phyloP scores from a whole-genome alignment of 352 stramenopile species.

The Peronospora farinosa region DNA sequence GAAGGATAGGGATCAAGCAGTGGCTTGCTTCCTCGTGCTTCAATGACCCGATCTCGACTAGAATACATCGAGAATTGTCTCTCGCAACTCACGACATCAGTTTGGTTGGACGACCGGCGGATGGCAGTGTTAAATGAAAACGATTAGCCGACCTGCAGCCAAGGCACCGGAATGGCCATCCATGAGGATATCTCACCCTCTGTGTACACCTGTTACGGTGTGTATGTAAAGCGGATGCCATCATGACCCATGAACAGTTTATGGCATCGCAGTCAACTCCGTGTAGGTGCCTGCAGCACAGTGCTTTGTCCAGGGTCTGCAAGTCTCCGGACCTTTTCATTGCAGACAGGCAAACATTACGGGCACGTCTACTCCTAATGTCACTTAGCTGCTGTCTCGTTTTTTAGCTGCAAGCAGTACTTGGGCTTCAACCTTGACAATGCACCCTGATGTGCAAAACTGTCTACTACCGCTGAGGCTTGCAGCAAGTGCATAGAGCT shows the following conservation, averaged over 20 bases:
- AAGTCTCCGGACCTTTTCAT: slow-evolving; percentile 12
- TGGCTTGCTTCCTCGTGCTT: slow-evolving; percentile 11
- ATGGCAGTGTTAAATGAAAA: not conserved
- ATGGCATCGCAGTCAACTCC: slow-evolving; percentile 1
- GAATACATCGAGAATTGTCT: slow-evolving; percentile 2
- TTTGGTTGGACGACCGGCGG: not conserved
- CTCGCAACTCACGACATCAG: not conserved
- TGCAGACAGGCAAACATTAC: slow-evolving; percentile 12
- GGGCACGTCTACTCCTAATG: not conserved
- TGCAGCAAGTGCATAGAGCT: too few species aligned
- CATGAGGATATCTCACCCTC: slow-evolving; percentile 8
- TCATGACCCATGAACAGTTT: not conserved
- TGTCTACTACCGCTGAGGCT: not conserved
- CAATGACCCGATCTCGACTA: not conserved
- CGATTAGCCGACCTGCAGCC: not conserved
- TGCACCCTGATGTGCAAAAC: not conserved
- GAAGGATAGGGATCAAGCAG: slow-evolving; percentile 9
- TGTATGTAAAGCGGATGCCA: not conserved
- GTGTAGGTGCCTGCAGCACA: slow-evolving; percentile 9
- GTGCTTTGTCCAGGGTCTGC: slow-evolving; percentile 25
- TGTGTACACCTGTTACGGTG: not conserved
- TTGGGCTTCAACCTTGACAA: not conserved
- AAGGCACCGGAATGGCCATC: not conserved
- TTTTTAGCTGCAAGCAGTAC: not conserved
- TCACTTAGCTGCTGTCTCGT: not conserved